A percentile compares a stretch with the other conserved stretches of the same genome.
These are phyloP conservation scores for Sclerotinia nivalis DNA, from an alignment of 2,329 filamentous ascomycete species.

Conservation along the genomic window DNA sequence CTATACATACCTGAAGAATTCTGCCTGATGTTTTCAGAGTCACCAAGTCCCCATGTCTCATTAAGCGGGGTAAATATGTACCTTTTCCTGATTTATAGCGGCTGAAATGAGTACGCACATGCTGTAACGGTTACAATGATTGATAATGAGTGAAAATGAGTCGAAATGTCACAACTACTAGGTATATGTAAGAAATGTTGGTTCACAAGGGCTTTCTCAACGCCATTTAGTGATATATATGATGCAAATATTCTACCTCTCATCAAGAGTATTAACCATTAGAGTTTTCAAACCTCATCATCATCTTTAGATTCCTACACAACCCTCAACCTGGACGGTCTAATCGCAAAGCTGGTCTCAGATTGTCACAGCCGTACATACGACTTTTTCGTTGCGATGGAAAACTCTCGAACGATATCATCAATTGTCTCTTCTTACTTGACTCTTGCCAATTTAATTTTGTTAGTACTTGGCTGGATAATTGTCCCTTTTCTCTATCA, in stretches of 20 bases:
- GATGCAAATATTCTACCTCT: background rate
- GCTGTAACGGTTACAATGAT: background rate
- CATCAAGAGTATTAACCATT: background rate
- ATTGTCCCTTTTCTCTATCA: background rate
- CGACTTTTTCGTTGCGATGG: background rate
- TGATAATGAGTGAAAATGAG: constrained; percentile 2
- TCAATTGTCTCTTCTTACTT: background rate
- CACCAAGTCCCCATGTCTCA: background rate
- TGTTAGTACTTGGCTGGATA: background rate
- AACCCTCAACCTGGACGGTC: background rate
- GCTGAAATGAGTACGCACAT: background rate
- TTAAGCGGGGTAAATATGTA: background rate
- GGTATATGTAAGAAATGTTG: background rate
- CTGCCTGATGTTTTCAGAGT: background rate
- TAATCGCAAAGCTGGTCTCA: background rate
- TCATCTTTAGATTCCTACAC: background rate
- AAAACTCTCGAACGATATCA: background rate
- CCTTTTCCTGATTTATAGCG: too few species aligned
- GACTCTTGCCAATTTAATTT: background rate
- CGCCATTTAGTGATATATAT: background rate
- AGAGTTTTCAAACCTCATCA: background rate
- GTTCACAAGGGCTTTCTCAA: background rate
- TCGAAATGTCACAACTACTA: background rate
- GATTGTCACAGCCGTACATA: background rate
- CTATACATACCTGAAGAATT: too few species aligned